Evolutionary conservation across 2,329 filamentous ascomycete genomes (phyloP), one percentile per base, ranked within the genome.

Genomic region (Chaetomium sp.): DNA sequence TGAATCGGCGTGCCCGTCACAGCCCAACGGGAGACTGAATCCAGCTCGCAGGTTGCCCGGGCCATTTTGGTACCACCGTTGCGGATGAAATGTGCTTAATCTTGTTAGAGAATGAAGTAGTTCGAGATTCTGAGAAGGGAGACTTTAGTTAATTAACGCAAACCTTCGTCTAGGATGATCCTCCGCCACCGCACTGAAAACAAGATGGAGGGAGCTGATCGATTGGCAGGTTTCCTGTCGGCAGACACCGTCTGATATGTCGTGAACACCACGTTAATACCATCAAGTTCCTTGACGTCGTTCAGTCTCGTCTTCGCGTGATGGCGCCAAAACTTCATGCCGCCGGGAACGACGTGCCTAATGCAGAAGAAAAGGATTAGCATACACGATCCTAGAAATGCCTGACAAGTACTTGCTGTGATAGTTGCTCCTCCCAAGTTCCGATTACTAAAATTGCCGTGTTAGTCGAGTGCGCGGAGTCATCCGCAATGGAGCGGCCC

Each of bases 1-100:
- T 79, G 76, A 0, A 80, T 73, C 0, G 77, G 76, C 0, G 77
- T 79, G 0, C 76, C 76, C 0, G 74, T 78, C 0, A 79, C 70
- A 1, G 71, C 73, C 77, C 76, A 79, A 5, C 76, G 69, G 2
- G 64, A 65, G 12, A 59, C 57, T 0, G 71, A 65, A 0, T 71
- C 57, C 0, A 80, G 64, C 2, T 65, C 65, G 36, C 69, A 75
- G 0, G 73, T 62, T 1, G 74, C 73, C 50, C 61, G 65, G 19
- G 71, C 65, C 60, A 71, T 74, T 12, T 57, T 49, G 0, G 71
- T 69, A 3, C 64, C 60, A 1, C 60, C 57, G 40, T 72, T 72
- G 2, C 72, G 68, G 37, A 77, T 73, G 44, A 46, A 46, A 33
- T 46, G 44, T 46, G 44, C 44, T 46, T n/a, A 14, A 14, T 6